These are phyloP conservation scores for Auriscalpium microsporum DNA, from an alignment of 768 basidiomycete genomes.

Conservation along the genomic window DNA sequence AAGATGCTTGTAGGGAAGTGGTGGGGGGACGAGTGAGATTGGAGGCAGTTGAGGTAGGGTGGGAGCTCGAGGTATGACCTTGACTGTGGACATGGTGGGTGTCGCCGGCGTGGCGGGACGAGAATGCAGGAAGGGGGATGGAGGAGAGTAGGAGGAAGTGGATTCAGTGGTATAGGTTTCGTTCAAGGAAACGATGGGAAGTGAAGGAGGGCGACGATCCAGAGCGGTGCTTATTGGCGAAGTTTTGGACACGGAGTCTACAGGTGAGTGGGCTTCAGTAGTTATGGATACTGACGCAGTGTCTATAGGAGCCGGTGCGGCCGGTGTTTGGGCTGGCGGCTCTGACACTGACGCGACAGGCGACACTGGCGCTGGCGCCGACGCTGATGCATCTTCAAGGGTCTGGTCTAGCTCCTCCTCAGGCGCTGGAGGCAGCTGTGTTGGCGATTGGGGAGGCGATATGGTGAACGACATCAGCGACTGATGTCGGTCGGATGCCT, in stretches of 20 bases:
- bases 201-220: not conserved
- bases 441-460: not conserved
- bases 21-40: conserved; percentile 4
- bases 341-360: not conserved
- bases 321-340: not conserved
- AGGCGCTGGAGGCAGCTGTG: not conserved
- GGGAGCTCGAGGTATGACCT: not conserved
- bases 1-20: conserved; percentile 12
- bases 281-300: too few species aligned
- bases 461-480: not conserved
- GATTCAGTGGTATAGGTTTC: too few species aligned
- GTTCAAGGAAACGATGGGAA: not conserved
- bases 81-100: not conserved
- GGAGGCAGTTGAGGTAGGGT: not conserved
- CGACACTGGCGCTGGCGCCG: not conserved
- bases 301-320: too few species aligned
- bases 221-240: not conserved
- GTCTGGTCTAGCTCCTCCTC: not conserved
- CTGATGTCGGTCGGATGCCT: not conserved
- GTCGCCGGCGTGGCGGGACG: not conserved
- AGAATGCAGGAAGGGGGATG: not conserved
- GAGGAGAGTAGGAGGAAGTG: not conserved
- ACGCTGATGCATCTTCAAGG: not conserved
- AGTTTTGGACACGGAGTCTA: not conserved
- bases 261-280: too few species aligned